Conservation (phyloP, 2,329 filamentous ascomycete genomes). For the Samsoniella hepiali region DNA sequence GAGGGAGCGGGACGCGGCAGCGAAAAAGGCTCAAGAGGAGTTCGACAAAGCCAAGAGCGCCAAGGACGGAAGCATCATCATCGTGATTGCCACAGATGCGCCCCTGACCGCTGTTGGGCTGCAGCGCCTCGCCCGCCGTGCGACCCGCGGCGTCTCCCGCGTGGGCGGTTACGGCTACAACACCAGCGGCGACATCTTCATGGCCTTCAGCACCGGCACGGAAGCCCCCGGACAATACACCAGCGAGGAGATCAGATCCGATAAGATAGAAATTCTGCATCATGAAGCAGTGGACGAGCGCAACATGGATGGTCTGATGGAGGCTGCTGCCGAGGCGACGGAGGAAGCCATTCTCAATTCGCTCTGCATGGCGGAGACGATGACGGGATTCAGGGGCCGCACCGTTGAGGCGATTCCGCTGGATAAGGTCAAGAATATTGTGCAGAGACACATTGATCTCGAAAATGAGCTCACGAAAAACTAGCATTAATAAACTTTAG, state of each 20-base stretch:
- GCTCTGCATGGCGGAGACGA: conserved; percentile 54
- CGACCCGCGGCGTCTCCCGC: conserved; percentile 53
- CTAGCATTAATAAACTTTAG: no score
- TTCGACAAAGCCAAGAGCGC: conserved; percentile 40
- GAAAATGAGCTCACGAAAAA: conserved; percentile 28
- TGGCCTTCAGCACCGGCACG: conserved; percentile 59
- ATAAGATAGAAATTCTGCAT: conserved; percentile 32
- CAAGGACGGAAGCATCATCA: conserved; percentile 59
- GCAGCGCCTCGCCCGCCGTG: conserved; percentile 52
- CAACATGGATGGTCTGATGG: conserved; percentile 56
- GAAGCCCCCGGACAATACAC: conserved; percentile 35
- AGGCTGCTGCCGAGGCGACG: conserved; percentile 55
- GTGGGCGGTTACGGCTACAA: conserved; percentile 58
- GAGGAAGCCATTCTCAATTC: conserved; percentile 62
- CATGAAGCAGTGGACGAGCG: conserved; percentile 51
- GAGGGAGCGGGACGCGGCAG: neutral
- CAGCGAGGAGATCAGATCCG: conserved; percentile 37
- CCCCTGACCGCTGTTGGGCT: conserved; percentile 55
- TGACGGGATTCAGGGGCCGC: conserved; percentile 46
- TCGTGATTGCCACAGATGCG: conserved; percentile 57
- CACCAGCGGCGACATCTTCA: conserved; percentile 58
- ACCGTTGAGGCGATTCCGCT: conserved; percentile 46
- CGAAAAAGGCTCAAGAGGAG: conserved; percentile 22
- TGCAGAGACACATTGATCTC: conserved; percentile 32
- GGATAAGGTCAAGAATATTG: conserved; percentile 40